phyloP scores from a whole-genome alignment of 208 protist genomes.

The Entamoeba nuttalli region DNA sequence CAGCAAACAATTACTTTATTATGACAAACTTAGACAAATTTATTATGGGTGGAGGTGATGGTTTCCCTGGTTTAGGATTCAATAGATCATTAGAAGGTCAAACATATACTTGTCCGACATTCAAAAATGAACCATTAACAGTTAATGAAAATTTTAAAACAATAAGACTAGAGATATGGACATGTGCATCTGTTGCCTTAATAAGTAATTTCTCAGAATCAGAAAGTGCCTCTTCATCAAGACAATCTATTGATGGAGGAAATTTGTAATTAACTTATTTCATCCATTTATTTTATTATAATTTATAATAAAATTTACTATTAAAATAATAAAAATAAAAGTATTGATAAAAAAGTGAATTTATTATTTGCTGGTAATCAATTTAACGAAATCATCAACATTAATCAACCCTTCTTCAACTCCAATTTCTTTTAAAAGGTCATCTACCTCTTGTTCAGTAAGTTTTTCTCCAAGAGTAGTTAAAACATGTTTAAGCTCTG shows the following conservation, averaged over 20 bases:
- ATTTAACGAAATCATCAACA: constrained; percentile 61
- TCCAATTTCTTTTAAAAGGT: constrained; percentile 60
- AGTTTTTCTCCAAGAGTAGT: constrained; percentile 66
- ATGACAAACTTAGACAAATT: background rate
- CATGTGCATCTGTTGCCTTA: background rate
- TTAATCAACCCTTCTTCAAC: constrained; percentile 62
- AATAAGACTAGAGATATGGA: background rate
- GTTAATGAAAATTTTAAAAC: background rate
- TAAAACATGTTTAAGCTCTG: constrained; percentile 70
- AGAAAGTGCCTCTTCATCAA: background rate
- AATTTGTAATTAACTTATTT: too few species aligned
- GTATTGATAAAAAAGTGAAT: too few species aligned
- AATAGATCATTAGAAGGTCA: background rate
- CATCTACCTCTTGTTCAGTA: constrained; percentile 58
- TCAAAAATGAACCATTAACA: background rate
- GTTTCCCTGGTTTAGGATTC: background rate
- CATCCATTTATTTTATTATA: too few species aligned
- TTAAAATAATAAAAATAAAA: too few species aligned
- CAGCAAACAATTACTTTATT: background rate
- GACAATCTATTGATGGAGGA: background rate
- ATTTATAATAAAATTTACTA: too few species aligned
- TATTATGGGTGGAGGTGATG: background rate
- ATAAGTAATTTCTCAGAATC: background rate
- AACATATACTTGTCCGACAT: background rate
- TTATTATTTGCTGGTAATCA: constrained; percentile 33